Base-by-base conservation (phyloP, 495 filamentous ascomycete genomes). In the Venustampulla echinocandica region DNA sequence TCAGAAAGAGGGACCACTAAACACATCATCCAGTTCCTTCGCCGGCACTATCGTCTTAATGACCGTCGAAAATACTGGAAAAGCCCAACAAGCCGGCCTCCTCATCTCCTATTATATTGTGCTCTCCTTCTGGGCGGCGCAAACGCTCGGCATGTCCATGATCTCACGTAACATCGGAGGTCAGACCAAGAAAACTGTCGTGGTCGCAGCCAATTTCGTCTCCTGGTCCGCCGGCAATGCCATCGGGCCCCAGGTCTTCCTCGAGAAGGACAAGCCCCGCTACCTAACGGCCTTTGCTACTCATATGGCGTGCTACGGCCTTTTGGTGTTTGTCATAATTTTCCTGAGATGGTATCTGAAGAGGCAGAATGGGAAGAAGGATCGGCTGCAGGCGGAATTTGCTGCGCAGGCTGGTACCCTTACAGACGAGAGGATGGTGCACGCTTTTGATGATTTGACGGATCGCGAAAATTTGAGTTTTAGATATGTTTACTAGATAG, bases 251-350 rank as follows among this genome's bases (percentile, higher is more conserved):
- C 54, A 57, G 34, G 47, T 54, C 14, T 57, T 57, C 43, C 38
- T 46, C 4, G 18, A 20, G 1, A 40, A 36, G 46, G 44, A 57
- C 33, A 46, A 72, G 0, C 80, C 80, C 13, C 67, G 70, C 24
- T 87, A 86, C 51, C 69, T 82, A 18, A 77, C 79, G 3, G 83
- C 78, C 14, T 80, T 82, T 47, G 76, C 82, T 33, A 76, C 73
- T 1, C 78, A 85, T 48, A 74, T 85, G 38, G 73, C 74, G 13
- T 82, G 80, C 59, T 76, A 71, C 62, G 64, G 61, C 15, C 64
- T 81, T 4, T 74, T 73, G 36, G 52, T 83, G 3, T 27, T 74
- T 4, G 70, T 79, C 33, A 56, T 86, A 30, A 46, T 69, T 0
- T 82, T 81, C 59, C 76, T 84, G 27, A 75, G 75, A 53, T 68